These are phyloP conservation scores for Coniophora puteana DNA, from an alignment of 1,284 basidiomycete genomes.

Conservation along the genomic window DNA sequence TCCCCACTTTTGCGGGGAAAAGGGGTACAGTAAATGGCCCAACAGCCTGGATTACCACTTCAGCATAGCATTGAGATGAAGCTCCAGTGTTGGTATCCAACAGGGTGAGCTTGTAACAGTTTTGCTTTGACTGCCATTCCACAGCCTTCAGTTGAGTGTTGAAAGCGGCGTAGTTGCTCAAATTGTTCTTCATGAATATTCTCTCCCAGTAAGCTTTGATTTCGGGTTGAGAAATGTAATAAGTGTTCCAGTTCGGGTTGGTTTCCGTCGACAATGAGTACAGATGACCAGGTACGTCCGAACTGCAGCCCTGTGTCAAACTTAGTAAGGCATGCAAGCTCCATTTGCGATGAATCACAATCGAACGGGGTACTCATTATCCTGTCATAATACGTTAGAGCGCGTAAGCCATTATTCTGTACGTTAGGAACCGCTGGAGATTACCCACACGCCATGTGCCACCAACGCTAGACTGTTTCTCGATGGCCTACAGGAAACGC, in stretches of 20 bases:
- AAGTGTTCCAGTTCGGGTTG: conserved; percentile 47
- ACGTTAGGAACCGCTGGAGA: not conserved
- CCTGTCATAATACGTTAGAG: conserved; percentile 10
- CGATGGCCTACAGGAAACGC: no score
- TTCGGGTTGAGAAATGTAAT: conserved; percentile 44
- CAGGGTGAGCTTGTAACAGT: conserved; percentile 38
- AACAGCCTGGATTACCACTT: conserved; percentile 40
- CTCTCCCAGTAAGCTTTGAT: conserved; percentile 47
- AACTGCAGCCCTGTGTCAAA: conserved; percentile 45
- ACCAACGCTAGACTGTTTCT: conserved; percentile 25
- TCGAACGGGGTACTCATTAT: conserved; percentile 29
- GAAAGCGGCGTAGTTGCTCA: conserved; percentile 37
- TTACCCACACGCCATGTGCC: conserved; percentile 26
- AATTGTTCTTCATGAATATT: conserved; percentile 40
- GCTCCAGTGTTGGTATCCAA: conserved; percentile 32
- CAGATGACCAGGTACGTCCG: conserved; percentile 51
- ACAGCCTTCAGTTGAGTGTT: conserved; percentile 37
- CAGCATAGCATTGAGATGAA: conserved; percentile 30
- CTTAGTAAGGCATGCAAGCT: no score
- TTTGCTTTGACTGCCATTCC: conserved; percentile 40
- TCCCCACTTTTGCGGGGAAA: conserved; percentile 41
- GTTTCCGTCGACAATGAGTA: conserved; percentile 53
- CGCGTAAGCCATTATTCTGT: conserved; percentile 1
- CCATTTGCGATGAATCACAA: no score
- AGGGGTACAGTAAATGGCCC: conserved; percentile 43